Evolutionary conservation across 2,329 filamentous ascomycete species (phyloP).

Genomic region (Plenodomus biglobosus): DNA sequence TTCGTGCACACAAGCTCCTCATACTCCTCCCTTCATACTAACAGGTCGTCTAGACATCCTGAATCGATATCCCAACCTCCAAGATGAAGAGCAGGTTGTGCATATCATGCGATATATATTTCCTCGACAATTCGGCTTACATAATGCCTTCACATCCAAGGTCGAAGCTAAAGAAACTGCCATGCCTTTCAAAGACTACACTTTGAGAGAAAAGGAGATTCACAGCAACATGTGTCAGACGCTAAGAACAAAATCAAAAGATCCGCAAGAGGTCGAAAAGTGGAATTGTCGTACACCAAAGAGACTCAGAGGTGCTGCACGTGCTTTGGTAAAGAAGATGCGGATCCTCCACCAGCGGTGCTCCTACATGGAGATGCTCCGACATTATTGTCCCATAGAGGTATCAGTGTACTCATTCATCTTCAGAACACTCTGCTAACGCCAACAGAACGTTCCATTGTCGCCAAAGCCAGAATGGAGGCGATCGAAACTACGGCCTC

Average conservation of each 20-base stretch:
- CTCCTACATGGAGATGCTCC: slow-evolving; percentile 75
- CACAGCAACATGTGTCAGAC: slow-evolving; percentile 29
- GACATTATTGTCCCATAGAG: slow-evolving; percentile 74
- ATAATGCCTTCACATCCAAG: slow-evolving; percentile 84
- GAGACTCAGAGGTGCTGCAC: slow-evolving; percentile 64
- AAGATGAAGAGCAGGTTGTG: slow-evolving; percentile 58
- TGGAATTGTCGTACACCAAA: slow-evolving; percentile 57
- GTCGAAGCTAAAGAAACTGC: slow-evolving; percentile 66
- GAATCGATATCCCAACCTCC: slow-evolving; percentile 63
- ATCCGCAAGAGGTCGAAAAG: slow-evolving; percentile 27
- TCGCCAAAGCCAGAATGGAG: slow-evolving; percentile 32
- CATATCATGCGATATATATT: slow-evolving; percentile 92
- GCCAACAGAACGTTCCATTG: slow-evolving; percentile 24
- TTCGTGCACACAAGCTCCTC: slow-evolving; percentile 50
- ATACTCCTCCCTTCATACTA: slow-evolving; percentile 12
- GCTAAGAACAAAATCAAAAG: slow-evolving; percentile 17
- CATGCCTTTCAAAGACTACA: slow-evolving; percentile 82
- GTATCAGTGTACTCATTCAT: slow-evolving; percentile 8
- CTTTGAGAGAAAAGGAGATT: slow-evolving; percentile 81
- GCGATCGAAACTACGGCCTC: not conserved
- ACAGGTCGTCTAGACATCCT: slow-evolving; percentile 65
- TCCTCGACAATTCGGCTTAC: slow-evolving; percentile 82
- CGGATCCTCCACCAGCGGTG: slow-evolving; percentile 73
- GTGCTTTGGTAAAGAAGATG: slow-evolving; percentile 65
- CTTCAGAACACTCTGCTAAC: slow-evolving; percentile 13